Evolutionary conservation across 352 stramenopile species (phyloP), one percentile per base, ranked within the genome.

Genomic region (Pythium sp.): DNA sequence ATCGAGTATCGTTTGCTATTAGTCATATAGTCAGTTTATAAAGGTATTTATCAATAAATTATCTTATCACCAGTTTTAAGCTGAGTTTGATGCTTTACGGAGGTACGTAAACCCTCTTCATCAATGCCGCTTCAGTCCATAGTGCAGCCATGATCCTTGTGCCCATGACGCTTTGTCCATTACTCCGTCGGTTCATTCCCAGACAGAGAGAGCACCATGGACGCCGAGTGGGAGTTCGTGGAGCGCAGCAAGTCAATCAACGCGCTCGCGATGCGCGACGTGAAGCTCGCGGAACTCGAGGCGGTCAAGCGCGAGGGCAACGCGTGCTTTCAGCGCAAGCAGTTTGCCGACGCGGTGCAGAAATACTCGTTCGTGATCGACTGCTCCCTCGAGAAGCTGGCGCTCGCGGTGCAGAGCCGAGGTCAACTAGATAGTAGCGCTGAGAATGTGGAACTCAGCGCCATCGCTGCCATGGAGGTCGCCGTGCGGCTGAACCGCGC

Each of bases 401-500:
- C 49, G 24, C 47, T 56, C 11, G 6, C 30, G 9, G 18, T 65
- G 20, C 11, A 26, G 3, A 56, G 24, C 1, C 38, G 14, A 12
- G 0, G 5, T 18, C 18, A 51, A 12, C 43, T 24, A 18, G 15
- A 9, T 24, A 20, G 4, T n/a, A 20, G 28, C 5, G 8, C 22
- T 2, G 32, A 14, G n/a, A 14, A 3, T 8, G 5, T 41, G 14
- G 70, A 69, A 18, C 30, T 43, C 28, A 34, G 61, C 6, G 70
- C 51, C 6, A 54, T 83, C 4, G 57, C 43, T 9, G 60, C 58
- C 24, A 64, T 92, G 9, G 79, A 87, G 38, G 49, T 70, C 14
- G 82, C 84, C 0, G 80, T 94, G 65, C 77, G 77, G 20, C 73
- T 91, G 22, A 94, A 94, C 63, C 80, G 86, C 12, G 81, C 86